phyloP scores from a whole-genome alignment of 129 eudicot genomes.

The sunflower (Helianthus annuus) region DNA sequence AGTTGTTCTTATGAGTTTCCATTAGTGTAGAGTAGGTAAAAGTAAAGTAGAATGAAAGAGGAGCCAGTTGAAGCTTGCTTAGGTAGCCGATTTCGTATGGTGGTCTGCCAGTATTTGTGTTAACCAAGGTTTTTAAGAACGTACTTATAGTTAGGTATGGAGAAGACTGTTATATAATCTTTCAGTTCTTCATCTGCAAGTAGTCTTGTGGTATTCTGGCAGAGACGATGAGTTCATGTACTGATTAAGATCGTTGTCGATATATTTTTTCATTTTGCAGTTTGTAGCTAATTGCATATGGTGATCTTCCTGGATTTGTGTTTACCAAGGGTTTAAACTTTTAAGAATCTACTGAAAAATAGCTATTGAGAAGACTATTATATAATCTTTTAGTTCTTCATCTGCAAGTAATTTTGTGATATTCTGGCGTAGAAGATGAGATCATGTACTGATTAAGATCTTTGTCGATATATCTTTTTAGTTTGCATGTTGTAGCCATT shows the following conservation, averaged over 20 bases:
- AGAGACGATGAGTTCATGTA: neutral
- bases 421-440: constrained; percentile 7
- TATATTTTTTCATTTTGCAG: neutral
- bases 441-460: neutral
- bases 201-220: constrained; percentile 10
- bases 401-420: neutral
- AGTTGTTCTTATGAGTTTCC: neutral
- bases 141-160: constrained; percentile 4
- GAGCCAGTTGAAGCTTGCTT: neutral
- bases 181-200: constrained; percentile 1
- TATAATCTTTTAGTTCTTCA: too few species aligned
- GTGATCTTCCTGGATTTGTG: too few species aligned
- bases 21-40: neutral
- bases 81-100: neutral
- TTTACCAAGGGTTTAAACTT: too few species aligned
- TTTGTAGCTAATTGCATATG: neutral
- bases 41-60: neutral
- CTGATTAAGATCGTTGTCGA: neutral
- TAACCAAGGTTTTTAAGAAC: neutral
- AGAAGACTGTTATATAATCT: constrained; percentile 1
- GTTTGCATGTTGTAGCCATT: neutral
- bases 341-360: too few species aligned
- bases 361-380: too few species aligned
- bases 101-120: constrained; percentile 1
- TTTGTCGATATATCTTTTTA: neutral